Evolutionary conservation across 305 asterid species (phyloP), one percentile per base, ranked within the genome.

Genomic region (Solanum hybrid): DNA sequence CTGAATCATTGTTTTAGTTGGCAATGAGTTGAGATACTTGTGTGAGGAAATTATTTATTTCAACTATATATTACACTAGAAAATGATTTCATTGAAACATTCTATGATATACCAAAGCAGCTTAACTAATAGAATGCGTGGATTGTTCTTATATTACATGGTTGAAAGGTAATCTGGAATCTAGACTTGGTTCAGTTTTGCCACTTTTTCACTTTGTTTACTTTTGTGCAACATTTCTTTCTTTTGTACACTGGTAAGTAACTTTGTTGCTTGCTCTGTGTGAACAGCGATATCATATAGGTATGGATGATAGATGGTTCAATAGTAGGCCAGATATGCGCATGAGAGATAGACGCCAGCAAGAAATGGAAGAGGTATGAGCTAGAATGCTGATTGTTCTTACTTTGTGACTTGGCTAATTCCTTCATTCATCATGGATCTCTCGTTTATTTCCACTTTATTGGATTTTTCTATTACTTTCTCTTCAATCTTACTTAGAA

Each of bases 241-340:
- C 37, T 78, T 78, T 76, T 45, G 24, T 42, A 64, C 32, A 32
- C 85, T 45, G 87, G 51, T 35, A 45, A 35, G 36, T 29, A 35
- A 87, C 71, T 64, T 45, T 42, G 35, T 11, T 12, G 71, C 73
- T 42, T 66, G 64, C 80, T 84, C 36, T 40, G 26, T 45, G 72
- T 45, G 73, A 45, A 45, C 32, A 82, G 87, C 19, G 32, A 22
- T 89, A 73, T 79, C 82, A 40, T 77, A 45, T 92, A 72, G 66
- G 77, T 88, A 97, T 96, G 98, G 98, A 96, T 10, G 94, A 89
- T 92, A 91, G 91, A 92, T 94, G 96, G 98, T 94, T 91, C 90
- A 91, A 89, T 91, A 94, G 95, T 75, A 94, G 94, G 89, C 95
- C 91, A 85, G 98, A 95, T 89, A 89, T 93, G 96, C 94, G 86